A percentile compares a stretch with the other conserved stretches of the same genome.
These are phyloP conservation scores for Eucalyptus grandis DNA, from an alignment of 345 rosid genomes.

Conservation along the genomic window DNA sequence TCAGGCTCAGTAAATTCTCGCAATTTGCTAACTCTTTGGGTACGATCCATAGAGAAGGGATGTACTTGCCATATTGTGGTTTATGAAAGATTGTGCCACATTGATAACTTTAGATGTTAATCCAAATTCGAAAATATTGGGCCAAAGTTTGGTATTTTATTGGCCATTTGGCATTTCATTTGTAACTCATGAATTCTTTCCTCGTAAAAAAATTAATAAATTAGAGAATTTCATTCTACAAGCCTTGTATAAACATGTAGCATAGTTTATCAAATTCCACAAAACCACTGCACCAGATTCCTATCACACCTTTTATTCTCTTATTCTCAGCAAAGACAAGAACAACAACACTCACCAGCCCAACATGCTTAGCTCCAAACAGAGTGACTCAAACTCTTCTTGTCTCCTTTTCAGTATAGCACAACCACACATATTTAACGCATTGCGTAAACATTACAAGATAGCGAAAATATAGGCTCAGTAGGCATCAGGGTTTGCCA, in stretches of 20 bases:
- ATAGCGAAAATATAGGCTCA: neutral
- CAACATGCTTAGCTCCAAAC: neutral
- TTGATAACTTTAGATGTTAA: too few relatives aligned
- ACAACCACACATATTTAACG: neutral
- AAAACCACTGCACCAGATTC: neutral
- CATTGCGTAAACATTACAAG: neutral
- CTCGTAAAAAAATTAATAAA: neutral
- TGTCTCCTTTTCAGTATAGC: neutral
- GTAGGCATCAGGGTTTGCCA: conserved; percentile 15
- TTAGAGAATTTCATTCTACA: neutral
- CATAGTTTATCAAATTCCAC: neutral
- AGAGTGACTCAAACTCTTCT: neutral
- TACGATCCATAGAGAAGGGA: neutral
- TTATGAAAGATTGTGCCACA: neutral
- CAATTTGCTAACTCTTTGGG: conserved; percentile 25
- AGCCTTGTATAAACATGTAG: neutral
- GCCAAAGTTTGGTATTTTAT: too few relatives aligned
- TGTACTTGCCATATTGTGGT: neutral
- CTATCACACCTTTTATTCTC: neutral
- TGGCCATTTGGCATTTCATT: neutral
- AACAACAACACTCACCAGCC: neutral
- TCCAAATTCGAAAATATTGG: neutral
- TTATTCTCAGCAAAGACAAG: neutral
- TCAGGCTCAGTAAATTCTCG: neutral
- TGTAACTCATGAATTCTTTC: neutral